Base-by-base conservation (phyloP, 2,329 filamentous ascomycete species). In the Ceratocystis cacaofunesta region DNA sequence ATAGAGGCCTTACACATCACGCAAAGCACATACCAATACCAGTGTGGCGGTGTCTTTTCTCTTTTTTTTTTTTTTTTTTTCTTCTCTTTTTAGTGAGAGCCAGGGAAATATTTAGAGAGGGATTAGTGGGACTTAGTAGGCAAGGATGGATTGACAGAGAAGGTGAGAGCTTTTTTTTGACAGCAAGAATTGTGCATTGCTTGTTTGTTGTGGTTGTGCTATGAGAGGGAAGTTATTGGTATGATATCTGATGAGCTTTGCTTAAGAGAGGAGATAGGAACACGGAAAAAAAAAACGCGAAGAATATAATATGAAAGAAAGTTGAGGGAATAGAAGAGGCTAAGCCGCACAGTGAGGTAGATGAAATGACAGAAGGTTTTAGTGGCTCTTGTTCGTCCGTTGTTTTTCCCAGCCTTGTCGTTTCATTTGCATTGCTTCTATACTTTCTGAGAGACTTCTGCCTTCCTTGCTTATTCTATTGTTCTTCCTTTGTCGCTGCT, bases 11-110 rank as follows among this genome's bases (percentile, higher is more conserved):
- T n/a, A 5, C 8, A n/a, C 32, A 58, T 58, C n/a, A 58, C n/a
- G 55, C 28, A 58, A 58, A 30, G 55, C 28, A 58, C 55, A 32
- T 36, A 58, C 55, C 28, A 58, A 58, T 19, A 58, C 28, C 28
- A 58, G 12, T 58, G 55, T 58, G 55, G 55, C 55, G 55, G 55
- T 58, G 55, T 36, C 32, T n/a, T 58, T 50, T 50, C 22, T 52
- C 36, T 41, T 41, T 41, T 41, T 12, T 12, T 28, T 28, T 28
- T 28, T 36, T 36, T 36, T 36, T 41, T 41, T 4, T 41, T 41
- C 36, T 41, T 41, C 36, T 41, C 12, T 41, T 41, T 41, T 41
- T 15, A 12, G 36, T 41, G 36, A 41, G 36, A 5, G 12, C 3
- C 36, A 41, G 10, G 36, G 3, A 41, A 15, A 41, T 41, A 41